These are phyloP conservation scores for Cyberlindnera sargentensis DNA, from an alignment of 805 yeast genomes.

Conservation along the genomic window DNA sequence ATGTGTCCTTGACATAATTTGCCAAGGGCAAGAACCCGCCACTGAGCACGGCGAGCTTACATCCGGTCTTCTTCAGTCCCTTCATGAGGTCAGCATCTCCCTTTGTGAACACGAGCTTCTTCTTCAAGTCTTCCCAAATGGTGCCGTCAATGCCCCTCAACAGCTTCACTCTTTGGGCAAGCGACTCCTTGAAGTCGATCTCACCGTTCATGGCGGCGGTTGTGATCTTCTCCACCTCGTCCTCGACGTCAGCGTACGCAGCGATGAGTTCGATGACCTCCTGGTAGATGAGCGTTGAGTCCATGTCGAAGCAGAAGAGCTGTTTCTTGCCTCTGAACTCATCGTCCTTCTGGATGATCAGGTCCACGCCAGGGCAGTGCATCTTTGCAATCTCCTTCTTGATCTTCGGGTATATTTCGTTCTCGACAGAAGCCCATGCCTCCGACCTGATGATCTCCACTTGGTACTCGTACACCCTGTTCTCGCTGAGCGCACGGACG, in stretches of 20 bases:
- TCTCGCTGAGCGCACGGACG: slow-evolving; percentile 24
- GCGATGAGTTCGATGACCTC: slow-evolving; percentile 97
- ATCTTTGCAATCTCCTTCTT: slow-evolving; percentile 9
- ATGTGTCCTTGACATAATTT: slow-evolving; percentile 52
- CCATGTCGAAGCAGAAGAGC: slow-evolving; percentile 93
- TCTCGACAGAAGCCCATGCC: slow-evolving; percentile 7
- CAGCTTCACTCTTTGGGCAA: slow-evolving; percentile 67
- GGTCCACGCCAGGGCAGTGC: slow-evolving; percentile 29
- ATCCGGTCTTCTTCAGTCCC: slow-evolving; percentile 54
- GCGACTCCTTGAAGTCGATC: slow-evolving; percentile 79
- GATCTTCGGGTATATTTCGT: slow-evolving; percentile 6
- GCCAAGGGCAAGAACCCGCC: slow-evolving; percentile 96
- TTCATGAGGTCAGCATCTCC: slow-evolving; percentile 74
- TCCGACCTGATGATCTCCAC: slow-evolving; percentile 15
- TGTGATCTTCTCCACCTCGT: slow-evolving; percentile 80
- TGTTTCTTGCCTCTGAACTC: slow-evolving; percentile 32
- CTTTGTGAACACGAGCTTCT: slow-evolving; percentile 65
- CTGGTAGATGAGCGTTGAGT: slow-evolving; percentile 90
- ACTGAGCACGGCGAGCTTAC: slow-evolving; percentile 77
- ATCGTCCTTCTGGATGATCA: slow-evolving; percentile 34
- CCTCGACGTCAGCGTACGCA: slow-evolving; percentile 85
- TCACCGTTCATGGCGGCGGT: slow-evolving; percentile 97
- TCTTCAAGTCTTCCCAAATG: slow-evolving; percentile 74
- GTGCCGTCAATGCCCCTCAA: slow-evolving; percentile 73
- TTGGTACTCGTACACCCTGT: slow-evolving; percentile 34